Conservation (phyloP, 169 alveolate species). For the Sarcocystis neurona region DNA sequence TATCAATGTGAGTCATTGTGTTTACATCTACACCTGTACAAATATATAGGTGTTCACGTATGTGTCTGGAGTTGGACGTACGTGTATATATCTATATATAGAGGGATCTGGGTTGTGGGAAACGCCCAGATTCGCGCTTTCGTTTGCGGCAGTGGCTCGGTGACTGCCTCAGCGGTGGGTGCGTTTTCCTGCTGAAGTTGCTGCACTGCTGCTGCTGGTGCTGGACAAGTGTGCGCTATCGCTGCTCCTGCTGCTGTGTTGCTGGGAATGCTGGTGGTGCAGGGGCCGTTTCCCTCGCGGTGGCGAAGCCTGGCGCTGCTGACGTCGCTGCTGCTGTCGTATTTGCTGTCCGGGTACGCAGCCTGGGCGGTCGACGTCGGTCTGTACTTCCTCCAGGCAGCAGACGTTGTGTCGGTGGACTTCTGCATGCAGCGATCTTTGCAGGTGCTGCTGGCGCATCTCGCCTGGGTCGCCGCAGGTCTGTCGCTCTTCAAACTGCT, state of each 20-base stretch:
- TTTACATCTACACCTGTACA: too few species aligned
- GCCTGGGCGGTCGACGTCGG: constrained; percentile 13
- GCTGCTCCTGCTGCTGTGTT: background rate
- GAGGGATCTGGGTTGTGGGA: too few species aligned
- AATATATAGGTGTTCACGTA: too few species aligned
- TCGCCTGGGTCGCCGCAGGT: constrained; percentile 33
- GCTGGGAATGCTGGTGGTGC: background rate
- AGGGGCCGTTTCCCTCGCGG: constrained; percentile 24
- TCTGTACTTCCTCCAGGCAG: constrained; percentile 11
- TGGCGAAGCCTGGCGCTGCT: background rate
- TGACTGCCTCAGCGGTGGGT: too few species aligned
- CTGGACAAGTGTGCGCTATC: too few species aligned
- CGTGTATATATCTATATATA: too few species aligned
- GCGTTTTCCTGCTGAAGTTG: too few species aligned
- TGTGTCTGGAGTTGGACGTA: too few species aligned
- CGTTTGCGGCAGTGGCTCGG: too few species aligned
- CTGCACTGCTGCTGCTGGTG: too few species aligned
- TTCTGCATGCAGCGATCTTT: constrained; percentile 20
- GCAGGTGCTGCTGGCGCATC: constrained; percentile 32
- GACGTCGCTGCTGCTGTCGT: background rate
- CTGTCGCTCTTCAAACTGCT: background rate
- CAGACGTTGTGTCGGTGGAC: constrained; percentile 17
- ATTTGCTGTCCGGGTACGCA: constrained; percentile 8
- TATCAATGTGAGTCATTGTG: too few species aligned
- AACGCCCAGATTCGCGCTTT: too few species aligned